A percentile compares a stretch with the other conserved stretches of the same genome.
Conservation (phyloP, 2,329 filamentous ascomycete genomes). For the Microascus cirrosus region DNA sequence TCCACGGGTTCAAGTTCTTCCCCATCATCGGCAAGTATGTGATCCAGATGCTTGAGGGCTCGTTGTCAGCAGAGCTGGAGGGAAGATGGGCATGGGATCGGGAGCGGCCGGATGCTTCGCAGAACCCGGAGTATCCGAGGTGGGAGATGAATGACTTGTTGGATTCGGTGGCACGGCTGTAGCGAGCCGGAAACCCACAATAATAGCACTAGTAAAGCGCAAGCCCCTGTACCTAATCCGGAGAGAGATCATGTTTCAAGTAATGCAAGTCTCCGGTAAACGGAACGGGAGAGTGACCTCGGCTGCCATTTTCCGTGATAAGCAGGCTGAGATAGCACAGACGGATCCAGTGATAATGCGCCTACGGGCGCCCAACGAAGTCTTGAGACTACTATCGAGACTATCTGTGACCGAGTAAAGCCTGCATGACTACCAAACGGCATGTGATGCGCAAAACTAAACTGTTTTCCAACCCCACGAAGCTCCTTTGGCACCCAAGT, state of each 20-base stretch:
- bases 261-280: not conserved
- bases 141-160: conserved; percentile 43
- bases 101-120: conserved; percentile 37
- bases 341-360: not conserved
- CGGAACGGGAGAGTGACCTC: not conserved
- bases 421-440: too few relatives aligned
- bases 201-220: not conserved
- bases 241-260: not conserved
- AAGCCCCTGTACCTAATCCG: not conserved
- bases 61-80: conserved; percentile 28
- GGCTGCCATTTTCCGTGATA: not conserved
- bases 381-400: not conserved
- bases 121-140: conserved; percentile 45
- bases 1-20: conserved; percentile 59
- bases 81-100: conserved; percentile 49
- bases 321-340: not conserved
- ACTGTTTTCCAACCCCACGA: too few relatives aligned
- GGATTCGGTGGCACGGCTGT: not conserved
- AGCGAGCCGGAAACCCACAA: conserved; percentile 9
- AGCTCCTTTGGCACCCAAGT: too few relatives aligned
- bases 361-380: not conserved
- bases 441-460: too few relatives aligned
- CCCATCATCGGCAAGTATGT: conserved; percentile 53
- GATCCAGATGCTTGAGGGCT: conserved; percentile 39
- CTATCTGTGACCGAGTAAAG: too few relatives aligned